A percentile compares a stretch with the other conserved stretches of the same genome.
phyloP scores from a whole-genome alignment of 768 basidiomycete genomes.

The Amanita subjunquillea region DNA sequence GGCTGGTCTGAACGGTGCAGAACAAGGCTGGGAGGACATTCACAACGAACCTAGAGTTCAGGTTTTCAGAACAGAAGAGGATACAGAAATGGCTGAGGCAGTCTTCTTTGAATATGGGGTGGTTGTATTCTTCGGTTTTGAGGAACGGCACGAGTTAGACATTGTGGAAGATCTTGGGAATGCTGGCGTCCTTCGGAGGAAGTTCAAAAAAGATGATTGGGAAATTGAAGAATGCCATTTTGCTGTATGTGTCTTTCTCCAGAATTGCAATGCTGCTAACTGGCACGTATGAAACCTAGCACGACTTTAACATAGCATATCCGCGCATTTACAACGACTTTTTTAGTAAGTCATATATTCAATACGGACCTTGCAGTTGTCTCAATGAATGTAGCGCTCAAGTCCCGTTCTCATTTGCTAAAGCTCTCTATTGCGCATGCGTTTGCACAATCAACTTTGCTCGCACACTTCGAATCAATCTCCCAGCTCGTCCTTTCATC shows the following conservation, averaged over 20 bases:
- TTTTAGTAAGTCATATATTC: slow-evolving; percentile 58
- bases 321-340: slow-evolving; percentile 95
- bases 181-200: slow-evolving; percentile 59
- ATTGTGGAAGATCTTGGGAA: slow-evolving; percentile 77
- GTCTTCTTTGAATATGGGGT: slow-evolving; percentile 87
- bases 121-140: slow-evolving; percentile 83
- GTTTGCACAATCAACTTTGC: slow-evolving; percentile 86
- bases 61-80: slow-evolving; percentile 24
- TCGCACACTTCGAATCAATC: slow-evolving; percentile 77
- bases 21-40: not conserved
- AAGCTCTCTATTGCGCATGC: slow-evolving; percentile 93
- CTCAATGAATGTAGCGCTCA: slow-evolving; percentile 51
- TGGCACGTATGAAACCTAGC: slow-evolving; percentile 27
- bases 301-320: slow-evolving; percentile 74
- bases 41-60: slow-evolving; percentile 8
- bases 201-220: slow-evolving; percentile 63
- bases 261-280: not conserved
- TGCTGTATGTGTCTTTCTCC: slow-evolving; percentile 37
- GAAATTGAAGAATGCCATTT: slow-evolving; percentile 93
- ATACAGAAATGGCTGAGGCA: slow-evolving; percentile 47
- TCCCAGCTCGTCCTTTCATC: slow-evolving; percentile 73
- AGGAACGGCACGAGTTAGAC: slow-evolving; percentile 67
- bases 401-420: slow-evolving; percentile 81
- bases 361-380: not conserved
- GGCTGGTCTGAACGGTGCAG: not conserved